Base-by-base conservation (phyloP, 208 protist species). In the Novymonas esmeraldas region DNA sequence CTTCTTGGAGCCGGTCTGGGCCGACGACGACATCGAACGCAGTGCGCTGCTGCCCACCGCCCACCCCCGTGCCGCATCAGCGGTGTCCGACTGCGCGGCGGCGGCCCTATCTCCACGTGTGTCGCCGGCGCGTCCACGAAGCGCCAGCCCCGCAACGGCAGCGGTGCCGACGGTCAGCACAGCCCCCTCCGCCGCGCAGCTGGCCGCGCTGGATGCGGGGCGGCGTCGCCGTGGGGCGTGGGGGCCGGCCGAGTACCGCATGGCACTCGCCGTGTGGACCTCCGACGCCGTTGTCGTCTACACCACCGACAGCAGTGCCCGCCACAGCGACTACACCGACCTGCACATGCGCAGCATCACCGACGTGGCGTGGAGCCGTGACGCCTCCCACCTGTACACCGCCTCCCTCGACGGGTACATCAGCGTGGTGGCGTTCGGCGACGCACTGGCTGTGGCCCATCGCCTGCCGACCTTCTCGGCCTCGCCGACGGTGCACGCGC, bases 271-370 rank as follows among this genome's bases (percentile, higher is more conserved):
- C 0, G 84, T 84, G 58, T 96, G 91, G 89, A 96, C 91, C 14
- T 76, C 84, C 3, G 91, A 96, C 57, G 73, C 84, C 16, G 91
- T 96, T 4, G 74, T 93, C 16, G 84, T 96, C 10, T 96, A 93
- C 86, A 94, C 91, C 11, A 96, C 84, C 5, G 86, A 91, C 71
- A 84, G 78, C 64, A 72, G 73, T 29, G 73, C 77, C n/a, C 85
- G 88, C 11, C 86, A 94, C 74, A 93, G 88, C 68, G 91, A 94
- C 76, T 94, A 87, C 68, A 93, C 88, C 11, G 91, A 96, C 59
- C 69, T 96, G 36, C 91, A 96, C 72, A 88, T 93, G 81, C 86
- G 81, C 76, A 92, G 84, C 68, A 96, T 96, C 76, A 85, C 84
- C n/a, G 91, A 96, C 34, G 82, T 96, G 6, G 76, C 84, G 42